Percentiles rank a stretch among this genome's conserved stretches.
Conservation (phyloP, 2,329 filamentous ascomycete genomes). For the Sclerotinia sclerotiorum region DNA sequence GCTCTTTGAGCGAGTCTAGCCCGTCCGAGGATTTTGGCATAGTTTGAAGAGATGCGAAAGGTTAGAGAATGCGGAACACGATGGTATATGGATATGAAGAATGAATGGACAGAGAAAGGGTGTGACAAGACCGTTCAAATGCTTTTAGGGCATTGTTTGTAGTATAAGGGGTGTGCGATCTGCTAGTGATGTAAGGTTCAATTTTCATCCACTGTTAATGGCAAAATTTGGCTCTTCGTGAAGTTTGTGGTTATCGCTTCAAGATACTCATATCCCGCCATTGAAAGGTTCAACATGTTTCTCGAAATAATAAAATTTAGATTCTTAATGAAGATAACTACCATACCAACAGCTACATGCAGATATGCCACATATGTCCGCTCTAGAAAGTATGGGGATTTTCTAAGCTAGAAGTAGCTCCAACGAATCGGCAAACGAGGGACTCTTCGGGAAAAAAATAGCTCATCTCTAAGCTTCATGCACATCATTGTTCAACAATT, state of each 20-base stretch:
- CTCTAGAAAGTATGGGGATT: neutral
- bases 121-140: slow-evolving; percentile 7
- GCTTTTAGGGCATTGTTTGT: slow-evolving; percentile 11
- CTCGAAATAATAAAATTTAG: neutral
- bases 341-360: neutral
- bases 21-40: neutral
- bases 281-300: neutral
- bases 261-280: neutral
- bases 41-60: slow-evolving; percentile 6
- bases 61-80: neutral
- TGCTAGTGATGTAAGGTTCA: slow-evolving; percentile 19
- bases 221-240: neutral
- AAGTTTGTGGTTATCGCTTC: neutral
- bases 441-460: slow-evolving; percentile 11
- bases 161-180: slow-evolving; percentile 22
- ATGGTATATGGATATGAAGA: slow-evolving; percentile 11
- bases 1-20: slow-evolving; percentile 47
- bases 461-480: slow-evolving; percentile 12
- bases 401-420: neutral
- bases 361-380: neutral
- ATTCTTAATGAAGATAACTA: neutral
- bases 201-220: neutral
- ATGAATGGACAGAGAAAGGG: slow-evolving; percentile 1
- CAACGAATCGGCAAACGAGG: slow-evolving; percentile 17
- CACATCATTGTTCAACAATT: slow-evolving; percentile 4